These are phyloP conservation scores for Entoloma clypeatum DNA, from an alignment of 1,284 basidiomycete genomes.

Conservation along the genomic window DNA sequence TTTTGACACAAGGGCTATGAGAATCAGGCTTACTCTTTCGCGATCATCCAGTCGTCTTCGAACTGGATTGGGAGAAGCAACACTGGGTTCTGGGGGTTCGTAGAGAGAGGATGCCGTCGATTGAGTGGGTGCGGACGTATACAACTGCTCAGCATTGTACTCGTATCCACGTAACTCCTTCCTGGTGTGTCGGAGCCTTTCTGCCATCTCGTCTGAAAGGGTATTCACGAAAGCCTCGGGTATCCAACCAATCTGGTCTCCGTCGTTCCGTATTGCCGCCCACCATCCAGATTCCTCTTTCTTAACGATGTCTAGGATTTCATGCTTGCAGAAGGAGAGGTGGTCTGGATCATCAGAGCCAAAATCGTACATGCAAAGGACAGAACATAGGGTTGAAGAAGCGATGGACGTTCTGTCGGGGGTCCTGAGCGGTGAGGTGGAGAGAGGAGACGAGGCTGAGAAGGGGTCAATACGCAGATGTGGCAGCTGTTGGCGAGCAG, in stretches of 20 bases:
- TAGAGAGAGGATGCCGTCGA: conserved; percentile 27
- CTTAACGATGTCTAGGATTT: conserved; percentile 69
- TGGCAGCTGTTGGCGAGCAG: too few relatives aligned
- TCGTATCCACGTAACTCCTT: conserved; percentile 43
- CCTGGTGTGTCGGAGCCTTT: conserved; percentile 37
- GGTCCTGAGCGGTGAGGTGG: too few relatives aligned
- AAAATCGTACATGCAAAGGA: too few relatives aligned
- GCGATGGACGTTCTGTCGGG: too few relatives aligned
- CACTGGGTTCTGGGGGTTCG: conserved; percentile 17
- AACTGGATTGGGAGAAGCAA: conserved; percentile 10
- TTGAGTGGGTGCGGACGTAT: conserved; percentile 35
- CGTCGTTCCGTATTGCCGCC: conserved; percentile 62
- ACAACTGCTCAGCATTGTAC: conserved; percentile 44
- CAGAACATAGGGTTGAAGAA: too few relatives aligned
- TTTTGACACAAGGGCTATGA: not conserved
- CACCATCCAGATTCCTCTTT: conserved; percentile 75
- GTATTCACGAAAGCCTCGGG: conserved; percentile 54
- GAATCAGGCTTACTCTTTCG: conserved; percentile 12
- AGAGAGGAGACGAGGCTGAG: too few relatives aligned
- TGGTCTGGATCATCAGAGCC: too few relatives aligned
- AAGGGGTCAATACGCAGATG: too few relatives aligned
- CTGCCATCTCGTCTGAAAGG: conserved; percentile 43
- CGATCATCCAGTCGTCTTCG: conserved; percentile 6
- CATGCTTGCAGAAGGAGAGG: conserved; percentile 91
- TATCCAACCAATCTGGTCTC: conserved; percentile 64